Base-by-base conservation (phyloP, 495 filamentous ascomycete genomes). In the Penicillium roqueforti region DNA sequence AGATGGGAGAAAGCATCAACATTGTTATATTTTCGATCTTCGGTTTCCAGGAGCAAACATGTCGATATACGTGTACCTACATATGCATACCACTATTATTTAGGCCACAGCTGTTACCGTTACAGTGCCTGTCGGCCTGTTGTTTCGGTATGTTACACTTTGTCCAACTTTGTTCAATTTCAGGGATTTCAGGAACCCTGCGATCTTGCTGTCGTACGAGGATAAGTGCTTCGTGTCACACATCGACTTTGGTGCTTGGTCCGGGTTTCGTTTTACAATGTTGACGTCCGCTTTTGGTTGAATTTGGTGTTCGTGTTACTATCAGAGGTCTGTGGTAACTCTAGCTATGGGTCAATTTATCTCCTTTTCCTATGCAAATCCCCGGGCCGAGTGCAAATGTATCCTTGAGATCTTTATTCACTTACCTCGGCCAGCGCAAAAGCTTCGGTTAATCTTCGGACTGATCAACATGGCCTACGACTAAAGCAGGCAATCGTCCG, bases 91-190 rank as follows among this genome's bases (percentile, higher is more conserved):
- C 26, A 28, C 23, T 34, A 32, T 47, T 43, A 32, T 47, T 22
- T 22, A 10, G 41, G 23, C 23, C 20, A 37, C 34, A 36, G 23
- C 43, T 59, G 50, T 37, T 42, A 67, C 57, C 55, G 61, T 64
- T 61, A 38, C 61, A 67, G 31, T 49, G 31, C 38, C 39, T 34
- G 31, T 47, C 37, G 41, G 42, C 11, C 32, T 54, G 43, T 47
- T 28, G 28, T 34, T 41, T 51, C 28, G 38, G 26, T 9, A 6
- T 29, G 36, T 56, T 38, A 20, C 31, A 51, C 46, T 18, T 29
- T 56, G 55, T 64, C 34, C 23, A 23, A 59, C 47, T 40, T 47
- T 25, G 19, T 40, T 43, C 32, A 16, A 39, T 48, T 20, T 36
- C 32, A 16, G n/a, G n/a, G 3, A 8, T 8, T 26, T 44, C 7